Evolutionary conservation across 1,284 basidiomycete species (phyloP).

Genomic region (Wolfiporia cocos): DNA sequence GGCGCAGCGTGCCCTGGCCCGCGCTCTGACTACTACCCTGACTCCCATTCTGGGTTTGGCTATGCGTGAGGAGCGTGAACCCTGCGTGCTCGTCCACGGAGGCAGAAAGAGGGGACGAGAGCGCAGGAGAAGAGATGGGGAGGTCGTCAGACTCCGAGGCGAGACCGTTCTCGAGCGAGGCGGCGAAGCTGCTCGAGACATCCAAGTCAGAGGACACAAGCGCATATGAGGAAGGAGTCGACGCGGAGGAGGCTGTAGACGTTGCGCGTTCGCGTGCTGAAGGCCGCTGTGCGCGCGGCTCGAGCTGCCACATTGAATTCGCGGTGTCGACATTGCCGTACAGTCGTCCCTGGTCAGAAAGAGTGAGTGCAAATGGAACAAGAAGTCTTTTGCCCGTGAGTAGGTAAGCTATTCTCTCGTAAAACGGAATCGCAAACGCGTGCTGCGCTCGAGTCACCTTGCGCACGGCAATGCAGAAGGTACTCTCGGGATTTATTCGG

Average conservation of each 20-base stretch:
- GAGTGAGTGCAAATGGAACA: no score
- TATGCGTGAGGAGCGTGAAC: constrained; percentile 7
- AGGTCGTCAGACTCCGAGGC: constrained; percentile 64
- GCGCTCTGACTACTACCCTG: no score
- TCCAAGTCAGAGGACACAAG: constrained; percentile 74
- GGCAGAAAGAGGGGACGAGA: constrained; percentile 53
- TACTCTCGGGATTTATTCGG: no score
- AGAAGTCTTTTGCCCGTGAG: no score
- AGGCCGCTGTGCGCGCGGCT: constrained; percentile 45
- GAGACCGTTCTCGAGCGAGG: constrained; percentile 66
- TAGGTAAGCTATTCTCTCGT: no score
- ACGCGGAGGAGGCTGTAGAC: constrained; percentile 66
- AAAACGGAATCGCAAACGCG: no score
- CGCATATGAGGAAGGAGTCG: constrained; percentile 73
- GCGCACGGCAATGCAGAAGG: no score
- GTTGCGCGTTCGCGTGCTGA: constrained; percentile 55
- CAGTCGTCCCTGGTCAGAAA: constrained; percentile 61
- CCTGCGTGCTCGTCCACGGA: constrained; percentile 41
- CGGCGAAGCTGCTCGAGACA: constrained; percentile 74
- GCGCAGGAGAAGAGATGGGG: constrained; percentile 42
- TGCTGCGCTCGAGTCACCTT: no score
- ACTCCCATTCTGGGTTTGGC: no score
- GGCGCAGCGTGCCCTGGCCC: no score
- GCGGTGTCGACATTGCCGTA: constrained; percentile 59
- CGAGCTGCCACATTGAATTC: constrained; percentile 71